Conservation (phyloP, 148 eudicot species). For the Mesembryanthemum crystallinum region DNA sequence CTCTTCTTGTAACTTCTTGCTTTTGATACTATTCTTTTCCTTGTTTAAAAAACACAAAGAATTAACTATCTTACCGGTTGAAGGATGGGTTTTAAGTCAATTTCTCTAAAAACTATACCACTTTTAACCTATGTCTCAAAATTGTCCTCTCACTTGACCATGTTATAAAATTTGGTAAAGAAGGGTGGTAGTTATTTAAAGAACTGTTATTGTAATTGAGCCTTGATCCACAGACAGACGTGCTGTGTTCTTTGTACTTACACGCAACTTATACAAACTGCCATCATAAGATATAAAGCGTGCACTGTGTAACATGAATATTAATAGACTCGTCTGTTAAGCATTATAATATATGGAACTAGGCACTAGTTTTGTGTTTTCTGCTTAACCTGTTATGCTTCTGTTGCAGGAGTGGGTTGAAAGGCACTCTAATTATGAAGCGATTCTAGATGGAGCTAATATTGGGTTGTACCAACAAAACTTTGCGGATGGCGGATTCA, state of each 20-base stretch:
- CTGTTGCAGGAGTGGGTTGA: conserved; percentile 73
- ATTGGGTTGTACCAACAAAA: conserved; percentile 85
- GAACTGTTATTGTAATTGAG: not conserved
- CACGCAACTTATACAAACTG: not conserved
- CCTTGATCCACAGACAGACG: not conserved
- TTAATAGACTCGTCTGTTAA: not conserved
- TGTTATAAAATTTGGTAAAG: not conserved
- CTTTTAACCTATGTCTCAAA: not conserved
- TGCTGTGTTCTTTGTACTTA: not conserved
- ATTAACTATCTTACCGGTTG: no score
- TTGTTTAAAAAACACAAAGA: no score
- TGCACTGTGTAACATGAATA: not conserved
- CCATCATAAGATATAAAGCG: not conserved
- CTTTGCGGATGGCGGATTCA: conserved; percentile 84
- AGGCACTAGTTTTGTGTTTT: not conserved
- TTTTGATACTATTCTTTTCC: no score
- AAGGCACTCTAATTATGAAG: conserved; percentile 58
- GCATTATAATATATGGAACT: not conserved
- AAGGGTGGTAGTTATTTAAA: not conserved
- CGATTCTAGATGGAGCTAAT: conserved; percentile 89
- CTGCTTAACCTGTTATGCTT: not conserved
- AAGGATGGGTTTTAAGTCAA: not conserved
- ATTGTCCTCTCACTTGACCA: not conserved
- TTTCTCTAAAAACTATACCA: not conserved
- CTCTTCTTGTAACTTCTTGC: no score